Evolutionary conservation across 202 grass and related monocot genomes (phyloP).

Genomic region (Elaeis oleifera): DNA sequence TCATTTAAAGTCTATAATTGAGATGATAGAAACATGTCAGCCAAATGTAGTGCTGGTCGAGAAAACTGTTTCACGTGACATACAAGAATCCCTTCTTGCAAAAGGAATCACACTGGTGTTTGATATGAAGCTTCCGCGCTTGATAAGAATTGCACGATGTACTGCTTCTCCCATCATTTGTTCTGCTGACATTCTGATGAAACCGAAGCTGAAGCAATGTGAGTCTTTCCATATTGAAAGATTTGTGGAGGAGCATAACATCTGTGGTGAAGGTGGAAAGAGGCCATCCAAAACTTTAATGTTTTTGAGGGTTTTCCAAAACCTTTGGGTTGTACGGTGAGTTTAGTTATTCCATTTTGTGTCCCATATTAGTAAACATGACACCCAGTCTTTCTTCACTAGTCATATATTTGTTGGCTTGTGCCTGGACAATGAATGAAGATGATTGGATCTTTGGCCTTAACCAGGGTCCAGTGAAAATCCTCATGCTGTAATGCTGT

Average conservation of each 20-base stretch:
- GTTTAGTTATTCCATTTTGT: conserved; percentile 17
- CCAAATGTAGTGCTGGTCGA: conserved; percentile 96
- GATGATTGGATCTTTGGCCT: too few species aligned
- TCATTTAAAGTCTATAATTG: conserved; percentile 51
- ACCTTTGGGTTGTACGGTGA: conserved; percentile 81
- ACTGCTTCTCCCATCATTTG: conserved; percentile 76
- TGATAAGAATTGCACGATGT: conserved; percentile 81
- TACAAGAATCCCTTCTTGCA: conserved; percentile 73
- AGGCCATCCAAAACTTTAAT: conserved; percentile 68
- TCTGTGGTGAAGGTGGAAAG: conserved; percentile 49
- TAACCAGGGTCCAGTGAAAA: too few species aligned
- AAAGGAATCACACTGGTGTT: conserved; percentile 64
- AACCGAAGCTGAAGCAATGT: conserved; percentile 54
- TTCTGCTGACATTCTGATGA: conserved; percentile 61
- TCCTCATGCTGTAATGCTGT: too few species aligned
- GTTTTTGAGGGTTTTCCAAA: conserved; percentile 73
- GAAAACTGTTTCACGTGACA: conserved; percentile 89
- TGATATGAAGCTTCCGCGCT: conserved; percentile 81
- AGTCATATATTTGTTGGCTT: too few species aligned
- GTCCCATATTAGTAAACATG: too few species aligned
- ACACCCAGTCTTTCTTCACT: too few species aligned
- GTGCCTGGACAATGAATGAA: too few species aligned
- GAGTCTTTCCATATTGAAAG: conserved; percentile 30
- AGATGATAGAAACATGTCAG: conserved; percentile 71
- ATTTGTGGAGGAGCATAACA: conserved; percentile 73